These are phyloP conservation scores for Amborella trichopoda DNA, from an alignment of 164 flowering plant species.

Conservation along the genomic window DNA sequence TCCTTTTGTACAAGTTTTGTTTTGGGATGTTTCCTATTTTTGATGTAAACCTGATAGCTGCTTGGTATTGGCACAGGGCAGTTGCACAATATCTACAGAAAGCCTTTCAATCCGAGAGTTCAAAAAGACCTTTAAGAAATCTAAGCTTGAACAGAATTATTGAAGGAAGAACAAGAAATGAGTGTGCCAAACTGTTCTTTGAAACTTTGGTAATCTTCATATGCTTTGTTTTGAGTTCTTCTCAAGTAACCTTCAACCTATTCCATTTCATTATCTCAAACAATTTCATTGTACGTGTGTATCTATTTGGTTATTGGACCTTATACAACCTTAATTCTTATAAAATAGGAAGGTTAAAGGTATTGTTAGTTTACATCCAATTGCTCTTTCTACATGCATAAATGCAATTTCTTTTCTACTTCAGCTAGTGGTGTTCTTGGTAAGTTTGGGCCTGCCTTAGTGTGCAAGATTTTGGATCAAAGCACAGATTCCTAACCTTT, in stretches of 20 bases:
- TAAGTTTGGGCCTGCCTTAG: too few relatives aligned
- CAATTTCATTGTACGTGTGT: not conserved
- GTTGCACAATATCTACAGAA: conserved; percentile 52
- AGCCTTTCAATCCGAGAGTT: conserved; percentile 25
- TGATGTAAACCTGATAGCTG: too few relatives aligned
- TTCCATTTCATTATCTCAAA: not conserved
- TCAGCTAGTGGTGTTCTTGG: not conserved
- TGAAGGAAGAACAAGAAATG: conserved; percentile 60
- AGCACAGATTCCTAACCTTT: not conserved
- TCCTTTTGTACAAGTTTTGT: not conserved
- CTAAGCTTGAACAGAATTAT: conserved; percentile 57
- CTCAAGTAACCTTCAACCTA: not conserved
- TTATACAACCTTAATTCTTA: not conserved
- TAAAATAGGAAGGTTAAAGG: not conserved
- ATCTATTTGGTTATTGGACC: not conserved
- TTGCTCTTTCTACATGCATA: not conserved
- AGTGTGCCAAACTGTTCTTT: conserved; percentile 76
- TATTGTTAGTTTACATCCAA: not conserved
- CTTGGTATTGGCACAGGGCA: conserved; percentile 52
- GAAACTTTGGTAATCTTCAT: conserved; percentile 60
- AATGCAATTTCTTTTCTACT: not conserved
- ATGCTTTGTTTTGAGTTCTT: not conserved
- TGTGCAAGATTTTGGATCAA: not conserved
- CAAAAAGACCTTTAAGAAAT: conserved; percentile 18
- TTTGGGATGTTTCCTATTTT: too few relatives aligned